Evolutionary conservation across 495 filamentous ascomycete species (phyloP).

Genomic region (Lophiostoma macrostomum): DNA sequence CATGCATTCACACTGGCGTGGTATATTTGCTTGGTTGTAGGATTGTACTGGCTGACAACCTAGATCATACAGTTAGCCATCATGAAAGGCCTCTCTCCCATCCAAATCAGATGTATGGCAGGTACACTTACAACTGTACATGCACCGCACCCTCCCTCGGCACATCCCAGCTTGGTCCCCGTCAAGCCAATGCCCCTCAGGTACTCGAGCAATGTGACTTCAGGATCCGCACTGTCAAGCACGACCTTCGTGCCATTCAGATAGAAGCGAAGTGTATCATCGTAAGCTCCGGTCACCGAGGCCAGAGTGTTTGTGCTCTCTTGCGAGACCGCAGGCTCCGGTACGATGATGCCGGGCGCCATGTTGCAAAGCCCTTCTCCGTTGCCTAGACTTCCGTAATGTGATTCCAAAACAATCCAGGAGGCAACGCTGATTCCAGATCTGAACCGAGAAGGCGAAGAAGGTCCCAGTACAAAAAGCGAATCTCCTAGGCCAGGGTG

Average conservation of each 20-base stretch:
- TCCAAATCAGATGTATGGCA: not conserved
- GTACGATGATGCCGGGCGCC: conserved; percentile 62
- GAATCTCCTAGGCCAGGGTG: too few relatives aligned
- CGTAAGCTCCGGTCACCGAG: conserved; percentile 60
- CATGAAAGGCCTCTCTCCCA: conserved; percentile 11
- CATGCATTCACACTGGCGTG: conserved; percentile 94
- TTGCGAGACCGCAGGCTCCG: conserved; percentile 48
- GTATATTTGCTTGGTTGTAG: conserved; percentile 84
- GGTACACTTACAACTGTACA: conserved; percentile 74
- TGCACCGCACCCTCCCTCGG: conserved; percentile 94
- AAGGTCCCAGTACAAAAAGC: too few relatives aligned
- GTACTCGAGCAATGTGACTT: conserved; percentile 91
- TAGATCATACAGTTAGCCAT: conserved; percentile 33
- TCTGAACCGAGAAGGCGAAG: too few relatives aligned
- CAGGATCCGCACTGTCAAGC: conserved; percentile 76
- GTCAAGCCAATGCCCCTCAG: conserved; percentile 86
- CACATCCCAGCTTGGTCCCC: conserved; percentile 65
- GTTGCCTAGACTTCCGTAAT: too few relatives aligned
- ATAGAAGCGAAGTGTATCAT: conserved; percentile 69
- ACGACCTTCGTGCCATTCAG: conserved; percentile 91
- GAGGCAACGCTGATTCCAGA: too few relatives aligned
- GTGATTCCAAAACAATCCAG: too few relatives aligned
- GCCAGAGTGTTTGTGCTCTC: conserved; percentile 48
- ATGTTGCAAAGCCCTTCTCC: conserved; percentile 39
- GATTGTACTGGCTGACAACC: conserved; percentile 88